A percentile compares a stretch with the other conserved stretches of the same genome.
Conservation (phyloP, 345 rosid genomes). For the Citrus reticulata region DNA sequence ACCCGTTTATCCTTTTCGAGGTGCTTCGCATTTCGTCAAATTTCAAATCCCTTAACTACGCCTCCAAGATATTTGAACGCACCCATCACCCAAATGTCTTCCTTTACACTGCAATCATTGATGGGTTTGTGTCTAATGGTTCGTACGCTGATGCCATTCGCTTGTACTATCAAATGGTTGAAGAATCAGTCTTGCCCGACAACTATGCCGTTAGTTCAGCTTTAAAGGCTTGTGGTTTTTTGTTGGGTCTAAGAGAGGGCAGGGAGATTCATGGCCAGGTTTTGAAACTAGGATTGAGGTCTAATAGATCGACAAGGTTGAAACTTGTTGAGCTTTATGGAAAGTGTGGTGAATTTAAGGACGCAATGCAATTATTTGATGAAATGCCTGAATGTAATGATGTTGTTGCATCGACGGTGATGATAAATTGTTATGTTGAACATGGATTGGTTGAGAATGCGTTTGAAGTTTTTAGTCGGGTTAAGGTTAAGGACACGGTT, state of each 20-base stretch:
- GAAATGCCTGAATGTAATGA: conserved; percentile 56
- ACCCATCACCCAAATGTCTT: conserved; percentile 44
- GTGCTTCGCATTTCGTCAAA: conserved; percentile 48
- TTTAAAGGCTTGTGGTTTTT: conserved; percentile 43
- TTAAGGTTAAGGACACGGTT: conserved; percentile 47
- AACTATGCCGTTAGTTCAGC: conserved; percentile 44
- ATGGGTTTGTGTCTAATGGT: conserved; percentile 42
- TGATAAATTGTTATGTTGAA: conserved; percentile 43
- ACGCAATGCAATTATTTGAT: conserved; percentile 47
- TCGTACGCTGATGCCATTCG: conserved; percentile 38
- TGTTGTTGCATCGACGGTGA: conserved; percentile 45
- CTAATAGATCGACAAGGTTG: conserved; percentile 38
- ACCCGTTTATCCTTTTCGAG: conserved; percentile 54
- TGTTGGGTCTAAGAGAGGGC: conserved; percentile 26
- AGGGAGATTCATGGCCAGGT: conserved; percentile 53
- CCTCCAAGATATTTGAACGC: conserved; percentile 39
- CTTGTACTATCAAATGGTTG: conserved; percentile 41
- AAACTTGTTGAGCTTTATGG: conserved; percentile 49
- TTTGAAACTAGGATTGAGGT: conserved; percentile 49
- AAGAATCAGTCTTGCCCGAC: conserved; percentile 39
- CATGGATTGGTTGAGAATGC: conserved; percentile 44
- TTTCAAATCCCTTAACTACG: conserved; percentile 41
- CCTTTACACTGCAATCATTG: conserved; percentile 60
- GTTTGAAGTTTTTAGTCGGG: conserved; percentile 29
- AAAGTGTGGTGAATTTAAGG: conserved; percentile 31